These are phyloP conservation scores for Fonsecaea nubica DNA, from an alignment of 2,329 filamentous ascomycete species.

Conservation along the genomic window DNA sequence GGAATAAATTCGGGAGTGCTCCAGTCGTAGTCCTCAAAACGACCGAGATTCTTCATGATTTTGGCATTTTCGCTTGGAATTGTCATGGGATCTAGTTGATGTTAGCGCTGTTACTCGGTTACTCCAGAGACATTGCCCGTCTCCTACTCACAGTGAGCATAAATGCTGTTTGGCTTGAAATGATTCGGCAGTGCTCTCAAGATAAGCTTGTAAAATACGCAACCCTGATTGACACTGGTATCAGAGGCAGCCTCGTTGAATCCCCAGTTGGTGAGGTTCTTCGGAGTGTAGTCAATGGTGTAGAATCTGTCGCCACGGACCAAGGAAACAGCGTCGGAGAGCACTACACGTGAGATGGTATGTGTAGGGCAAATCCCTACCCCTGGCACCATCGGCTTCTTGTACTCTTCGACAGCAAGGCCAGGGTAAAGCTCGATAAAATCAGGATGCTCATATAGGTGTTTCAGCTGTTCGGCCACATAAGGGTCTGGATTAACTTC, in stretches of 20 bases:
- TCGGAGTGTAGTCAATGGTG: conserved; percentile 72
- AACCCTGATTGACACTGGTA: conserved; percentile 76
- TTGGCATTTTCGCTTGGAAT: conserved; percentile 74
- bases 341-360: conserved; percentile 76
- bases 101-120: conserved; percentile 40
- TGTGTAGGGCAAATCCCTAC: conserved; percentile 76
- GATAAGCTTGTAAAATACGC: conserved; percentile 84
- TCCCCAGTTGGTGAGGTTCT: conserved; percentile 82
- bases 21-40: conserved; percentile 73
- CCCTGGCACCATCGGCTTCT: conserved; percentile 74
- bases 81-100: conserved; percentile 61
- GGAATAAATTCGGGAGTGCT: conserved; percentile 63
- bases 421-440: conserved; percentile 82
- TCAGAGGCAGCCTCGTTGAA: conserved; percentile 77
- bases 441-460: conserved; percentile 74
- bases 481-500: conserved; percentile 81
- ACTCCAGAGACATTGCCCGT: background rate
- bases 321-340: conserved; percentile 79
- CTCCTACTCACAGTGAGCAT: conserved; percentile 67
- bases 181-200: conserved; percentile 79
- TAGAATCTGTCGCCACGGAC: conserved; percentile 75
- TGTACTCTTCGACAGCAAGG: conserved; percentile 76
- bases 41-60: conserved; percentile 71
- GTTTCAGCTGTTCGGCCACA: conserved; percentile 68
- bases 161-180: conserved; percentile 78